Percentiles rank a stretch among this genome's conserved stretches.
Conservation (phyloP, 257 asterid species). For the Capsicum pubescens region DNA sequence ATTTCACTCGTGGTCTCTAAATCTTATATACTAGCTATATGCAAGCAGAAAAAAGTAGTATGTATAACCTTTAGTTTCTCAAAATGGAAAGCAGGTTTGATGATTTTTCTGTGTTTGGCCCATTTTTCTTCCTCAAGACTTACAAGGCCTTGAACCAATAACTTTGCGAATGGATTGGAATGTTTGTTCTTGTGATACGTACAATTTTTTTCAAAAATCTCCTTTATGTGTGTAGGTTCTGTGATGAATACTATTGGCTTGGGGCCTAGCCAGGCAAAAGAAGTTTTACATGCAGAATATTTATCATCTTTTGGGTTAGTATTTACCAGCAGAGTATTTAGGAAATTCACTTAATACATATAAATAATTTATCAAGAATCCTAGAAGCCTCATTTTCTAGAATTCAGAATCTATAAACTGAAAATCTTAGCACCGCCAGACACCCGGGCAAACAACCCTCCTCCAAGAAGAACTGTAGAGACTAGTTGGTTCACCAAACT, state of each 20-base stretch:
- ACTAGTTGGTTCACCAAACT: not conserved
- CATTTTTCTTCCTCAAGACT: not conserved
- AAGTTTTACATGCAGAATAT: not conserved
- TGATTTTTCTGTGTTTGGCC: not conserved
- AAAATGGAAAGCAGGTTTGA: not conserved
- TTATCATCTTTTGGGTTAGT: not conserved
- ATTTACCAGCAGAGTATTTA: not conserved
- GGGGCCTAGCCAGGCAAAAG: conserved; percentile 12
- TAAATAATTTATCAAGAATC: not conserved
- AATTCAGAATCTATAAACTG: not conserved
- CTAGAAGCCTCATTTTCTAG: not conserved
- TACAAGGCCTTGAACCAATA: not conserved
- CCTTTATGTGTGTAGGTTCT: not conserved
- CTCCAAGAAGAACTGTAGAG: not conserved
- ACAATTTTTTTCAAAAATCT: not conserved
- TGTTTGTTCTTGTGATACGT: not conserved
- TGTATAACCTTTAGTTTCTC: not conserved
- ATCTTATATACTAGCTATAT: not conserved
- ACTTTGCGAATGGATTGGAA: not conserved
- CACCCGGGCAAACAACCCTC: not conserved
- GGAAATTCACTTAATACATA: not conserved
- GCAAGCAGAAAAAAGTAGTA: not conserved
- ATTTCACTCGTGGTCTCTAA: not conserved
- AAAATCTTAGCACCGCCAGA: too few relatives aligned
- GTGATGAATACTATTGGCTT: conserved; percentile 11